Percentiles rank a stretch among this genome's conserved stretches.
phyloP scores from a whole-genome alignment of 2,329 filamentous ascomycete species.

The Coniosporium tulheliwenetii region DNA sequence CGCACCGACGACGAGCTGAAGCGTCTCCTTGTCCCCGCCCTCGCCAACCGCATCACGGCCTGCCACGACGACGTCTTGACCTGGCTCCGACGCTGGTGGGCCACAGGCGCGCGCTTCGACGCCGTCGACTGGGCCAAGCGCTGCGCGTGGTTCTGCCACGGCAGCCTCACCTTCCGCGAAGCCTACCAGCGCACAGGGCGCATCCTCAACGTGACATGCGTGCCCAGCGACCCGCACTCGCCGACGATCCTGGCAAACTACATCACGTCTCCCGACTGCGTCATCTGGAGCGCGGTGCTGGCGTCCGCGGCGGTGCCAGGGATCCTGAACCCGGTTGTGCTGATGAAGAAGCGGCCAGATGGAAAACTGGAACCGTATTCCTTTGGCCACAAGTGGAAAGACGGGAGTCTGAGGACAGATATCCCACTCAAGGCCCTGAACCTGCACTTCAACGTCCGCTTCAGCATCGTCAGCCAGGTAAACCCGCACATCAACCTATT shows the following conservation, averaged over 20 bases:
- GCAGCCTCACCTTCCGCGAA: conserved; percentile 86
- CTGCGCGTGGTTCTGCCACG: conserved; percentile 78
- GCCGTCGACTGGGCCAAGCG: conserved; percentile 77
- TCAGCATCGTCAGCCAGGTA: conserved; percentile 74
- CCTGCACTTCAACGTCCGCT: conserved; percentile 96
- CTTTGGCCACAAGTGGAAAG: conserved; percentile 99
- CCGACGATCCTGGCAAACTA: conserved; percentile 90
- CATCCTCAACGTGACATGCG: conserved; percentile 89
- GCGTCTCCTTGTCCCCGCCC: conserved; percentile 65
- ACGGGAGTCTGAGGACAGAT: conserved; percentile 84
- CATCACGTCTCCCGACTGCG: conserved; percentile 85
- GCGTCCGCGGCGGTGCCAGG: conserved; percentile 92
- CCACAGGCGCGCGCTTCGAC: conserved; percentile 86
- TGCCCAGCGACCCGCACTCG: conserved; percentile 89
- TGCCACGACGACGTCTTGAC: conserved; percentile 62
- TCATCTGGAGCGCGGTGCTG: conserved; percentile 93
- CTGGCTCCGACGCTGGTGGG: conserved; percentile 79
- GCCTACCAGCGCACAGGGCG: conserved; percentile 88
- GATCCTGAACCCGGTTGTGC: conserved; percentile 85
- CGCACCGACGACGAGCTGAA: conserved; percentile 85
- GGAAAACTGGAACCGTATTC: conserved; percentile 76
- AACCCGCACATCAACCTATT: conserved; percentile 98
- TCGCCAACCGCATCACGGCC: conserved; percentile 72
- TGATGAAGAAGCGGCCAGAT: conserved; percentile 71
- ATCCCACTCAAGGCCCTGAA: conserved; percentile 91